These are phyloP conservation scores for Geranium incanum DNA, from an alignment of 441 rosid species.

Conservation along the genomic window DNA sequence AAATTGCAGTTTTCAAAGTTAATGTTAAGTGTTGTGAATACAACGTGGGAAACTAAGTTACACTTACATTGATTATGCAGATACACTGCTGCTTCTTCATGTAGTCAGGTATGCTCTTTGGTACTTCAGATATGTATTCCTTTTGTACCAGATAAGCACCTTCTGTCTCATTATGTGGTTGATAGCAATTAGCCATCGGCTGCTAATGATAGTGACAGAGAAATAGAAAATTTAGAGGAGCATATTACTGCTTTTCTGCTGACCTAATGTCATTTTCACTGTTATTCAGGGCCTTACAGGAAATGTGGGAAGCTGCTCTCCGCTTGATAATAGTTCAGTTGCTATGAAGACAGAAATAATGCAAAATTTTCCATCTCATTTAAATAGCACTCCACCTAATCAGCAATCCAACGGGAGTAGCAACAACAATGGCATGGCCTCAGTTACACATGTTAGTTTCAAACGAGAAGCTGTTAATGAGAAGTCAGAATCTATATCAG, in stretches of 20 bases:
- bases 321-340: constrained; percentile 40
- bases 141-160: not conserved
- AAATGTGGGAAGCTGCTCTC: constrained; percentile 54
- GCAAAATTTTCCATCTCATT: constrained; percentile 34
- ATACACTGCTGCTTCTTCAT: constrained; percentile 46
- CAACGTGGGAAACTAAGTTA: constrained; percentile 7
- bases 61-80: constrained; percentile 30
- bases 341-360: constrained; percentile 35
- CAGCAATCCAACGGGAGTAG: constrained; percentile 55
- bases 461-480: constrained; percentile 37
- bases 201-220: too few relatives aligned
- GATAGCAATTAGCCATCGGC: not conserved
- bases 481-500: constrained; percentile 30
- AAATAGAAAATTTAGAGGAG: too few relatives aligned
- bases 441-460: constrained; percentile 37
- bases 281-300: constrained; percentile 41
- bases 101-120: constrained; percentile 41
- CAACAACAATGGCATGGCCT: constrained; percentile 45
- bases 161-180: not conserved
- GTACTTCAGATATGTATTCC: not conserved
- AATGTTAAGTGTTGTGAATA: constrained; percentile 11
- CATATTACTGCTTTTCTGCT: too few relatives aligned
- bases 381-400: constrained; percentile 35
- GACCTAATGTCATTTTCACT: constrained; percentile 16
- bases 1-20: constrained; percentile 5